These are phyloP conservation scores for Tylopilus sp. DNA, from an alignment of 1,284 basidiomycete species.

Conservation along the genomic window DNA sequence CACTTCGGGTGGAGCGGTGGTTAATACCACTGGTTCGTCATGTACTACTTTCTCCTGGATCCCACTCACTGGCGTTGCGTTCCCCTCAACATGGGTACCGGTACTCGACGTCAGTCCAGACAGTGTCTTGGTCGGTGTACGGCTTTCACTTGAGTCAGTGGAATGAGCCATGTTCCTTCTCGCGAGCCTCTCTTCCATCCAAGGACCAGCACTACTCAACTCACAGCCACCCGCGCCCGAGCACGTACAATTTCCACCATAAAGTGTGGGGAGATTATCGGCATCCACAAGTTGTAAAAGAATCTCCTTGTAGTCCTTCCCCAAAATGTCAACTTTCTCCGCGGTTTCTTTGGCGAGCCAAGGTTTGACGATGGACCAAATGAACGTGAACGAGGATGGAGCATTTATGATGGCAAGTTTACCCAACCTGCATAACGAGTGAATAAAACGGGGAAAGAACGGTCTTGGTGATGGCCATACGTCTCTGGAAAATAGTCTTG, in stretches of 20 bases:
- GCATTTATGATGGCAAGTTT: constrained; percentile 68
- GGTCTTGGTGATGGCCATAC: constrained; percentile 39
- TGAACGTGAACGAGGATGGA: constrained; percentile 65
- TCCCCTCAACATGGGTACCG: constrained; percentile 1
- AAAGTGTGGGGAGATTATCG: constrained; percentile 45
- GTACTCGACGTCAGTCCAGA: constrained; percentile 13
- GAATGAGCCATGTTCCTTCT: constrained; percentile 24
- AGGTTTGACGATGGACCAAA: constrained; percentile 65
- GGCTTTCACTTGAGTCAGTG: not conserved
- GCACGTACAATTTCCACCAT: constrained; percentile 58
- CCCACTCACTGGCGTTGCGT: not conserved
- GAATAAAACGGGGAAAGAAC: not conserved
- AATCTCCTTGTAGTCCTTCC: constrained; percentile 53
- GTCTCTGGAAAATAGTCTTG: constrained; percentile 77
- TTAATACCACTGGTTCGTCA: not conserved
- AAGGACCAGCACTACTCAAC: constrained; percentile 63
- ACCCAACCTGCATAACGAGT: constrained; percentile 52
- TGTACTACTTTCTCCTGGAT: constrained; percentile 12
- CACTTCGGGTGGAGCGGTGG: not conserved
- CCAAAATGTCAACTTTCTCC: constrained; percentile 63
- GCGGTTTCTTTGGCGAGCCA: constrained; percentile 72
- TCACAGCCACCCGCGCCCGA: constrained; percentile 54
- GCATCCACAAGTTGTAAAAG: constrained; percentile 57
- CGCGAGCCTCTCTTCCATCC: constrained; percentile 59
- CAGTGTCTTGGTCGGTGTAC: not conserved